These are phyloP conservation scores for Chalaropsis ovoidea DNA, from an alignment of 2,329 filamentous ascomycete genomes.

Conservation along the genomic window DNA sequence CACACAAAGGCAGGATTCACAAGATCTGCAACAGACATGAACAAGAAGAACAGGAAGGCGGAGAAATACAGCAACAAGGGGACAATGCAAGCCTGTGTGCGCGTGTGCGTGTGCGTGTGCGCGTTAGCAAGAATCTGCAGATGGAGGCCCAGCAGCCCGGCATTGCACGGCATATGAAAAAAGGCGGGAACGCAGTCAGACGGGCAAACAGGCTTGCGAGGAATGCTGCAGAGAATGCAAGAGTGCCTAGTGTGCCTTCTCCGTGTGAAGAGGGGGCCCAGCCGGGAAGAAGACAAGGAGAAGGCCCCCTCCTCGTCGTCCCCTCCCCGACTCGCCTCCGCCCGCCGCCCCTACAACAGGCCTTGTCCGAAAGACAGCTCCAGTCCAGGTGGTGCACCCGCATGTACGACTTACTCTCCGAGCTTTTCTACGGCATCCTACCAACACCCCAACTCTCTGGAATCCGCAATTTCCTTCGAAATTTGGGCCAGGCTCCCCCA, in stretches of 20 bases:
- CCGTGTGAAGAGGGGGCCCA: neutral
- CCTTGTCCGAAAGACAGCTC: no score
- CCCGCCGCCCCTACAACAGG: no score
- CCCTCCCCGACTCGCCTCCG: neutral
- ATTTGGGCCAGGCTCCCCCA: neutral
- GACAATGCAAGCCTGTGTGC: no score
- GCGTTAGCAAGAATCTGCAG: neutral
- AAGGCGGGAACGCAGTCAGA: neutral
- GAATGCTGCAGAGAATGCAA: neutral
- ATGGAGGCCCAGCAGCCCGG: neutral
- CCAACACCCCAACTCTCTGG: constrained; percentile 12
- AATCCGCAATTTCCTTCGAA: neutral
- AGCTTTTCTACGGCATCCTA: constrained; percentile 1
- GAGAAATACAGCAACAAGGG: no score
- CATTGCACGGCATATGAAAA: neutral
- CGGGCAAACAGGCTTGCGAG: neutral
- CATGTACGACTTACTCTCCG: constrained; percentile 6
- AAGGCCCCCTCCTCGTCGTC: neutral
- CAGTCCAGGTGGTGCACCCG: no score
- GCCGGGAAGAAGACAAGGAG: neutral
- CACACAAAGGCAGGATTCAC: no score
- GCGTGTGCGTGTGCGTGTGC: no score
- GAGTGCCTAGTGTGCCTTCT: no score
- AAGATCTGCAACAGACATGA: no score
- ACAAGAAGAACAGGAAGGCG: no score